These are phyloP conservation scores for Hypoxylon sp. DNA, from an alignment of 2,329 filamentous ascomycete genomes.

Conservation along the genomic window DNA sequence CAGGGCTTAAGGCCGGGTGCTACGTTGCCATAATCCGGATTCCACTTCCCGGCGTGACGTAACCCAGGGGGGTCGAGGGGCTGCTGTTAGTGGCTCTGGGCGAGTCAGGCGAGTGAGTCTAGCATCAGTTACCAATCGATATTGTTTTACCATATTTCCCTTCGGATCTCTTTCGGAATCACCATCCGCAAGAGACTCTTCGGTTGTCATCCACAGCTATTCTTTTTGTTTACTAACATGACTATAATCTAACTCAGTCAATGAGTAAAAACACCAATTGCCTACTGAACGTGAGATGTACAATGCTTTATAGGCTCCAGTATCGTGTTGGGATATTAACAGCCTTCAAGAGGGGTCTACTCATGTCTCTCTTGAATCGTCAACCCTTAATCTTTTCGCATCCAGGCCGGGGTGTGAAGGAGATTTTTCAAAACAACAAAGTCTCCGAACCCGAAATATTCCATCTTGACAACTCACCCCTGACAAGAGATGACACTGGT, in stretches of 20 bases:
- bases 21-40: constrained; percentile 36
- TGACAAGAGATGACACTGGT: constrained; percentile 15
- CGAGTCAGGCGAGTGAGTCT: constrained; percentile 5
- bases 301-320: constrained; percentile 28
- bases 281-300: constrained; percentile 9
- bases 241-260: not conserved
- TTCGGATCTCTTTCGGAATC: constrained; percentile 12
- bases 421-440: constrained; percentile 38
- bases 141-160: constrained; percentile 1
- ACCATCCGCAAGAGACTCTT: not conserved
- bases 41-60: constrained; percentile 36
- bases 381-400: constrained; percentile 18
- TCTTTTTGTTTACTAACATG: not conserved
- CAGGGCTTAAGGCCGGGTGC: constrained; percentile 32
- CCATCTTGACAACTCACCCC: constrained; percentile 35
- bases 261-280: not conserved
- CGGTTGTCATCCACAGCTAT: not conserved
- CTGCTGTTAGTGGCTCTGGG: constrained; percentile 7
- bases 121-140: constrained; percentile 6
- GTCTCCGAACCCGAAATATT: constrained; percentile 38
- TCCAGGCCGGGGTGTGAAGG: constrained; percentile 29
- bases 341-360: constrained; percentile 29
- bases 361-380: constrained; percentile 13
- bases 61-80: constrained; percentile 29
- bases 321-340: constrained; percentile 28